Base-by-base conservation (phyloP, 164 flowering plant genomes). In the Liquidambar formosana region DNA sequence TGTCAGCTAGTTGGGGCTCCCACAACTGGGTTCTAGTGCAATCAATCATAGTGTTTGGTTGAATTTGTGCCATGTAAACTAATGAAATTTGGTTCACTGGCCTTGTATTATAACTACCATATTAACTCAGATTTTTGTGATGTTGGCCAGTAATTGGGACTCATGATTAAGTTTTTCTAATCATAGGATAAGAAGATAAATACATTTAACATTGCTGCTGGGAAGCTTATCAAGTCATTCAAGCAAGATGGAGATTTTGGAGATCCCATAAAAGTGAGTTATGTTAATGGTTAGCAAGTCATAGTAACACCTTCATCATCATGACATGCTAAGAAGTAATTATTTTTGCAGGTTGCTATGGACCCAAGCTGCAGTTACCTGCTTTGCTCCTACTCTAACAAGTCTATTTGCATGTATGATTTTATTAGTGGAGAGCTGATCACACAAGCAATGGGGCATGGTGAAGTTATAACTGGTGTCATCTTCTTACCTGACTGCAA, bases 311-410 rank as follows among this genome's bases (percentile, higher is more conserved):
- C 60, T 62, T 47, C 47, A 12, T 22, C 46, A 47, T 72, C 48
- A 38, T 60, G 56, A 59, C 26, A 62, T 68, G 27, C 64, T 53
- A 62, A 33, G 33, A 69, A 10, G 52, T 19, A 51, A 27, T 73
- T 3, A 46, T 43, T 64, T 81, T 65, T 57, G 57, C 85, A 88
- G 92, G 88, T 86, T 51, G 59, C 73, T 13, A 60, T 86, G 79
- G 96, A 90, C 23, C 89, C 92, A 73, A 90, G 90, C 76, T 72
- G 92, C 79, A 86, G 83, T 75, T 91, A 77, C 76, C 65, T 91
- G 52, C 85, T 78, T 47, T 89, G 90, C 76, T 86, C 92, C n/a
- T 86, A 84, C 82, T 87, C 90, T n/a, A 83, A 81, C 84, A 87
- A 80, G 73, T 85, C 82, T 56, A 76, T 91, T 46, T 82, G 90